Conservation (phyloP, 805 yeast species). For the Wickerhamiella azyma region DNA sequence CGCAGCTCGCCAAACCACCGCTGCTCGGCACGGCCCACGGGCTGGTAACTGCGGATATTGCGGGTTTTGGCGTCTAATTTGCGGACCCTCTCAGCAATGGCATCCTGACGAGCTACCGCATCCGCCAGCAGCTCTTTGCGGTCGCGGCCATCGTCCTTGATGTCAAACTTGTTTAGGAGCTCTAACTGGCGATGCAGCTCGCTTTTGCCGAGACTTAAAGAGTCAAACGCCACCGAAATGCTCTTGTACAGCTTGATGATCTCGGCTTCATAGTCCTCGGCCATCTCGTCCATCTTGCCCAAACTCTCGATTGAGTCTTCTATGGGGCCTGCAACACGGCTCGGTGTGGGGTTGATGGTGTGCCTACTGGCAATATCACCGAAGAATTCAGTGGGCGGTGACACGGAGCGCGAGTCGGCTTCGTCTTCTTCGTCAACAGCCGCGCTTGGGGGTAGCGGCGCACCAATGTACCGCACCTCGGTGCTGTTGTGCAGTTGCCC, state of each 20-base stretch:
- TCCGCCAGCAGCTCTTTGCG: background rate
- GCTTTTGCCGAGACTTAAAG: conserved; percentile 29
- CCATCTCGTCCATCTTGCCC: conserved; percentile 17
- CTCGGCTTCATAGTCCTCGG: conserved; percentile 17
- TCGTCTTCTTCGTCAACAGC: background rate
- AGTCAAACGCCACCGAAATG: conserved; percentile 27
- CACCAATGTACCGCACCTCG: background rate
- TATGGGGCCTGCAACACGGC: conserved; percentile 15
- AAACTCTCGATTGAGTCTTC: conserved; percentile 18
- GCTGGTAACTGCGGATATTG: background rate
- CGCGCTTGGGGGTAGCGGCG: background rate
- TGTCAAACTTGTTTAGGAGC: conserved; percentile 18
- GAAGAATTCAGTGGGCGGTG: too few relatives aligned
- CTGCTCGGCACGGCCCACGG: conserved; percentile 3
- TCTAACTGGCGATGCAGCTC: conserved; percentile 33
- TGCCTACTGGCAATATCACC: conserved; percentile 1
- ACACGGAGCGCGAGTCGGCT: too few relatives aligned
- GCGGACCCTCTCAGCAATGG: background rate
- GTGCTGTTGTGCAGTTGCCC: background rate
- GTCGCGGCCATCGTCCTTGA: conserved; percentile 4
- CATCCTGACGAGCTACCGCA: background rate
- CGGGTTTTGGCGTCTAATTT: background rate
- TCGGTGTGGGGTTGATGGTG: conserved; percentile 5
- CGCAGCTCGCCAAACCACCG: conserved; percentile 6
- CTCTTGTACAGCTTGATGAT: conserved; percentile 24